Base-by-base conservation (phyloP, 108 stramenopile genomes). In the Aureococcus anophagefferens region DNA sequence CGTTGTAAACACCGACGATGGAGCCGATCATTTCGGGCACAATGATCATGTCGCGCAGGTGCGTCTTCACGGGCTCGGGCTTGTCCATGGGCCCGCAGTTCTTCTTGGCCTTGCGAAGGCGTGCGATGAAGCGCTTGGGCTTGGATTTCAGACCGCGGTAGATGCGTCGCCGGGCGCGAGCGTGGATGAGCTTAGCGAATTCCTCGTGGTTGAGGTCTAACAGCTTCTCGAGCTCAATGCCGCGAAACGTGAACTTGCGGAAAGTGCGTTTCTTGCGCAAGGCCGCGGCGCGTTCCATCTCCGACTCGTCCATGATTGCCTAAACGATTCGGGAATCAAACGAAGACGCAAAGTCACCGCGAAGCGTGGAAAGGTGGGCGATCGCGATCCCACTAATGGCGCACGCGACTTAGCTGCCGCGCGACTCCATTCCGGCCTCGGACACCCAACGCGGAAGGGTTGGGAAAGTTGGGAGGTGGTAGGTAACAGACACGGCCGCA, bases 11-110 rank as follows among this genome's bases (percentile, higher is more conserved):
- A 77, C 94, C 97, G 70, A 98, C 87, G 68, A 95, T 93, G 72
- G 90, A 91, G 77, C 99, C 99, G 79, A 99, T 93, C 99, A 99
- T 98, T 86, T 99, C 99, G 35, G 99, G 99, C 70, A 97, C 92
- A 78, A 99, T 96, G 81, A 99, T 93, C 97, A 98, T 97, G 87
- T 98, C 90, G 66, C 99, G 91, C 46, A 99, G 84, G 86, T 99
- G 99, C 68, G 99, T 99, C 93, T 97, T 97, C 83, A 99, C 84
- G 83, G 92, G 91, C 73, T 89, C 88, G 31, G 99, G 99, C 91
- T 97, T 97, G 84, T 99, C 99, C 34, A 93, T 91, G 33, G 91
- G 88, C 66, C 86, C 81, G 35, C 95, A 93, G 77, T 94, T 95
- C 91, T 96, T 96, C 95, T 99, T 99, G 79, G 97, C 95, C 81